Percentiles rank a stretch among this genome's conserved stretches.
Conservation (phyloP, 805 yeast genomes). For the Candida morakotiae region DNA sequence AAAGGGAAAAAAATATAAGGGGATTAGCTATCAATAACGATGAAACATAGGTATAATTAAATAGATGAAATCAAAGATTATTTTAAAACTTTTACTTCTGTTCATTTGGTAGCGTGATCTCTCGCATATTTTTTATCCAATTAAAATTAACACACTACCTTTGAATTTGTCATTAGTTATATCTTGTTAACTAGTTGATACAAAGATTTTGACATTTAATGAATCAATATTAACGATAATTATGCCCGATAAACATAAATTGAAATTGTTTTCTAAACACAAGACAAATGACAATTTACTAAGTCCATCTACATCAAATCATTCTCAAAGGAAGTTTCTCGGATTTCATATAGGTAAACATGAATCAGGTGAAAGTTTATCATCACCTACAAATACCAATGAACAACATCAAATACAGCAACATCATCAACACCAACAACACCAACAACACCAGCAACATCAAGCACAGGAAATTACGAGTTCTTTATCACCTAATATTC, state of each 20-base stretch:
- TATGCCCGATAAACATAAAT: constrained; percentile 44
- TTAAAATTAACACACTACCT: constrained; percentile 1
- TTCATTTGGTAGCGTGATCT: too few relatives aligned
- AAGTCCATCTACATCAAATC: constrained; percentile 15
- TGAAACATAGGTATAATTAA: neutral
- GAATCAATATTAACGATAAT: too few relatives aligned
- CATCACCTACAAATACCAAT: constrained; percentile 33
- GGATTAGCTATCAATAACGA: constrained; percentile 60
- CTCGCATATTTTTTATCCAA: constrained; percentile 2
- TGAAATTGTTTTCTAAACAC: constrained; percentile 37
- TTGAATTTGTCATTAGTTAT: too few relatives aligned
- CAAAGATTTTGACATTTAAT: too few relatives aligned
- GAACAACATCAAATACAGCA: constrained; percentile 4
- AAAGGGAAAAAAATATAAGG: constrained; percentile 82
- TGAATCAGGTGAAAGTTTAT: constrained; percentile 34
- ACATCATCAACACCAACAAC: neutral
- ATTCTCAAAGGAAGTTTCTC: constrained; percentile 32
- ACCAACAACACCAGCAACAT: constrained; percentile 1
- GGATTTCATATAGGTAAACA: constrained; percentile 41
- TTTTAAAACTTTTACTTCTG: too few relatives aligned
- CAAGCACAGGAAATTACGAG: neutral
- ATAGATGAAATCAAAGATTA: neutral
- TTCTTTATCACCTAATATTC: constrained; percentile 3
- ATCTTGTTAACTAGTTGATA: too few relatives aligned
- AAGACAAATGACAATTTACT: constrained; percentile 25